Evolutionary conservation across 2,329 filamentous ascomycete genomes (phyloP).

Genomic region (Trichoderma asperellum): DNA sequence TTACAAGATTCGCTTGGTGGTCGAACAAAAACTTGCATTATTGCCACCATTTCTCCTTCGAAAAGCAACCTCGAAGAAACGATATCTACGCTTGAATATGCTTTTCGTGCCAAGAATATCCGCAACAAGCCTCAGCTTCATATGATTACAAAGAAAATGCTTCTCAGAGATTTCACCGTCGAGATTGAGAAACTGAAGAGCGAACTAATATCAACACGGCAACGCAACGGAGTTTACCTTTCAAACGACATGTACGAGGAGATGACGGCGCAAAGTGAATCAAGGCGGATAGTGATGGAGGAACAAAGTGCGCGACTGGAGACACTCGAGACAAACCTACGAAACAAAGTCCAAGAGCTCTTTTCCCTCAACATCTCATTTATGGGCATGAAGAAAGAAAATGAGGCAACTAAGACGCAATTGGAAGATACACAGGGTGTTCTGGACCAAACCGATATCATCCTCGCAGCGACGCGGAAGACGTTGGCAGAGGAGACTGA

Average conservation of each 20-base stretch:
- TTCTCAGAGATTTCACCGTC: conserved; percentile 84
- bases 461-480: conserved; percentile 76
- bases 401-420: conserved; percentile 72
- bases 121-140: conserved; percentile 97
- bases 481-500: conserved; percentile 78
- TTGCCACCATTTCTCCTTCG: conserved; percentile 91
- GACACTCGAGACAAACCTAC: conserved; percentile 84
- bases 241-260: conserved; percentile 88
- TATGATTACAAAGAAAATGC: conserved; percentile 88
- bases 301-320: conserved; percentile 92
- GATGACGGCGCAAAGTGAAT: conserved; percentile 89
- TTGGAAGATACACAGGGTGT: conserved; percentile 81
- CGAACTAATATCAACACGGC: conserved; percentile 88
- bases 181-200: conserved; percentile 96
- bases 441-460: conserved; percentile 84
- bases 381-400: conserved; percentile 85
- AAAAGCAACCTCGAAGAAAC: conserved; percentile 97
- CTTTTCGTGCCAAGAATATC: conserved; percentile 97
- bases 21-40: conserved; percentile 96
- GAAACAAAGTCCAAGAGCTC: conserved; percentile 92
- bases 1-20: conserved; percentile 96
- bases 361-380: conserved; percentile 86
- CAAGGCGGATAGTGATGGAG: conserved; percentile 84
- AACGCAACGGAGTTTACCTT: conserved; percentile 93
- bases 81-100: conserved; percentile 96